A percentile compares a stretch with the other conserved stretches of the same genome.
Evolutionary conservation across 345 rosid genomes (phyloP).

Genomic region (Citrus sp.): DNA sequence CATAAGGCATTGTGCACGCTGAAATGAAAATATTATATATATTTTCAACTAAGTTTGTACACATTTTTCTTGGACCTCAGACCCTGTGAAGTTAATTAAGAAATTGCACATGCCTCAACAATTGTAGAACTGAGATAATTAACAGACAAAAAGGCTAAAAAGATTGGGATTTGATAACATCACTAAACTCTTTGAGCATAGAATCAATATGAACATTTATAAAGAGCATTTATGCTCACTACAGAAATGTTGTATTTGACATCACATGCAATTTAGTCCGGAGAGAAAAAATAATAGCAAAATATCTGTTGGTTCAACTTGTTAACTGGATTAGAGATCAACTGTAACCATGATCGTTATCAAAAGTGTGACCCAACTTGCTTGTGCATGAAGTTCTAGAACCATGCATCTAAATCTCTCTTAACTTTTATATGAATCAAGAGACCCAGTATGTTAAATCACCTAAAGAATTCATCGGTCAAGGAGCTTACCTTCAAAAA

Average conservation of each 20-base stretch:
- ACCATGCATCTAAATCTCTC: not conserved
- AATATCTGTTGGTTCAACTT: not conserved
- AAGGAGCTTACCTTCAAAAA: constrained; percentile 68
- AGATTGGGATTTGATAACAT: not conserved
- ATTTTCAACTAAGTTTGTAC: not conserved
- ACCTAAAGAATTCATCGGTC: not conserved
- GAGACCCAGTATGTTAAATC: not conserved
- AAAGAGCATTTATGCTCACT: not conserved
- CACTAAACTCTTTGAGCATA: not conserved
- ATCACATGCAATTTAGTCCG: not conserved
- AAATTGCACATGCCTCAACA: not conserved
- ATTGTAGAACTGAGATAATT: not conserved
- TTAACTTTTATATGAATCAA: not conserved
- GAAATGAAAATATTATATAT: not conserved
- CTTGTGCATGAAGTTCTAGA: not conserved
- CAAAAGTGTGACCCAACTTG: not conserved
- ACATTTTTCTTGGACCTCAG: not conserved
- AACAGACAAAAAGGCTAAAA: not conserved
- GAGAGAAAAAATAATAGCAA: not conserved
- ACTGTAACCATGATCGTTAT: too few relatives aligned
- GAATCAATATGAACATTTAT: not conserved
- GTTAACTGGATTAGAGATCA: not conserved
- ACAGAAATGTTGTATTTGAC: not conserved
- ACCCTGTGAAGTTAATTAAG: not conserved
- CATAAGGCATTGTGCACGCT: not conserved